These are phyloP conservation scores for Thelephora terrestris DNA, from an alignment of 1,284 basidiomycete genomes.

Conservation along the genomic window DNA sequence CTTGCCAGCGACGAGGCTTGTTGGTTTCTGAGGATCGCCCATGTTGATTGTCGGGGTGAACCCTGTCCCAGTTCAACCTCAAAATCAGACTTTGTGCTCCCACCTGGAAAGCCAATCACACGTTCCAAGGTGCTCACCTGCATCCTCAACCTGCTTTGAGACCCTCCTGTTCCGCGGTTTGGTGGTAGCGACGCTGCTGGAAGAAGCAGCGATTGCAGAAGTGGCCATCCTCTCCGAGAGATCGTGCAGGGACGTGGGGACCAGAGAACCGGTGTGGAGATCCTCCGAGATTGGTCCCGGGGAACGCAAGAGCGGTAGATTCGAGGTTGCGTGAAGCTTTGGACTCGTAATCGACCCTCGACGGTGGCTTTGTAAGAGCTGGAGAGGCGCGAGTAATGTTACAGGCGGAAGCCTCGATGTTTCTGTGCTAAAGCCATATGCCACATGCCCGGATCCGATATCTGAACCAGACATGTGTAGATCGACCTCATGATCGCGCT, in stretches of 20 bases:
- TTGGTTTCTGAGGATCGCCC: no score
- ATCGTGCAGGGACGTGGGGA: constrained; percentile 37
- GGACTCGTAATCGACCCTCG: constrained; percentile 75
- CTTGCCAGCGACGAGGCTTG: constrained; percentile 31
- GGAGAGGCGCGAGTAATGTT: constrained; percentile 57
- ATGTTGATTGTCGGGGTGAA: no score
- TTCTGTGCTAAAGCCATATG: constrained; percentile 20
- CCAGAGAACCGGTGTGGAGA: constrained; percentile 21
- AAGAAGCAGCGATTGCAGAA: not conserved
- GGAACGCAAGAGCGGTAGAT: constrained; percentile 15
- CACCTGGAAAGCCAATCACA: no score
- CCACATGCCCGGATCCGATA: constrained; percentile 23
- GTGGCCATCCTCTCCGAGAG: constrained; percentile 19
- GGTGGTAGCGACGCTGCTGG: no score
- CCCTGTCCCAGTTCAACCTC: no score
- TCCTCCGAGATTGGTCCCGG: constrained; percentile 21
- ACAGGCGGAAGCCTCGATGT: constrained; percentile 27
- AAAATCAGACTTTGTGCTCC: no score
- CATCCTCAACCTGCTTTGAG: no score
- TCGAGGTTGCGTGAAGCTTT: constrained; percentile 50
- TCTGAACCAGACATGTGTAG: constrained; percentile 14
- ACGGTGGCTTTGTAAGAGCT: constrained; percentile 67
- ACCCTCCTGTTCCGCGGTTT: no score
- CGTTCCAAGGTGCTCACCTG: no score
- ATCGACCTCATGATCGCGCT: constrained; percentile 14